phyloP scores from a whole-genome alignment of 768 basidiomycete genomes.

The Suillus spraguei region DNA sequence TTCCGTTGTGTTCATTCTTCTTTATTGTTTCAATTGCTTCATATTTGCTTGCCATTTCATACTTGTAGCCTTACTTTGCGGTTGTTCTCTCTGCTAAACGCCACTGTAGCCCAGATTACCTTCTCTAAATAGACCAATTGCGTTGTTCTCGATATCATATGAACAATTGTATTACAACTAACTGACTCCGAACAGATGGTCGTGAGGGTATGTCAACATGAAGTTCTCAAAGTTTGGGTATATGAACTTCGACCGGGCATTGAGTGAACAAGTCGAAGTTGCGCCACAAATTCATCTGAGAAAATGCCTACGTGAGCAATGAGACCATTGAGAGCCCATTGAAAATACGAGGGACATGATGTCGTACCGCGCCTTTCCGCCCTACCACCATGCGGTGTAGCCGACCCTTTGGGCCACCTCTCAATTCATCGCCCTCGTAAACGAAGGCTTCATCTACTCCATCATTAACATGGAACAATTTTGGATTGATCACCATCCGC shows the following conservation, averaged over 20 bases:
- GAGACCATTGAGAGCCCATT: constrained; percentile 3
- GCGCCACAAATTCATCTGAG: constrained; percentile 53
- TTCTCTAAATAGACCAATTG: neutral
- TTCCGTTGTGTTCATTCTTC: neutral
- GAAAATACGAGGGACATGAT: constrained; percentile 24
- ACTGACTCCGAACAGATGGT: neutral
- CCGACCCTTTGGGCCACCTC: constrained; percentile 60
- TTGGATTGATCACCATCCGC: constrained; percentile 60
- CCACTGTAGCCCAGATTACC: constrained; percentile 3
- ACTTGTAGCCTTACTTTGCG: constrained; percentile 5
- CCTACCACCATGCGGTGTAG: constrained; percentile 59
- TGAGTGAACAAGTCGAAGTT: constrained; percentile 71
- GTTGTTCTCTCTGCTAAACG: neutral
- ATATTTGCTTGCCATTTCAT: neutral
- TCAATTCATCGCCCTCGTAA: constrained; percentile 72
- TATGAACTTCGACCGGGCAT: constrained; percentile 4
- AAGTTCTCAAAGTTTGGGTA: constrained; percentile 1
- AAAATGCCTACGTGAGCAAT: constrained; percentile 40
- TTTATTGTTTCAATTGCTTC: neutral
- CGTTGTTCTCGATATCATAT: neutral
- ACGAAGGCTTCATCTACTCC: constrained; percentile 52
- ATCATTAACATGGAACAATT: constrained; percentile 38
- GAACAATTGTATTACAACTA: neutral
- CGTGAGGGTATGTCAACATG: neutral
- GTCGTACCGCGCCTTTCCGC: constrained; percentile 48